A percentile compares a stretch with the other conserved stretches of the same genome.
Conservation (phyloP, 352 stramenopile species). For the Phytopythium vexans region DNA sequence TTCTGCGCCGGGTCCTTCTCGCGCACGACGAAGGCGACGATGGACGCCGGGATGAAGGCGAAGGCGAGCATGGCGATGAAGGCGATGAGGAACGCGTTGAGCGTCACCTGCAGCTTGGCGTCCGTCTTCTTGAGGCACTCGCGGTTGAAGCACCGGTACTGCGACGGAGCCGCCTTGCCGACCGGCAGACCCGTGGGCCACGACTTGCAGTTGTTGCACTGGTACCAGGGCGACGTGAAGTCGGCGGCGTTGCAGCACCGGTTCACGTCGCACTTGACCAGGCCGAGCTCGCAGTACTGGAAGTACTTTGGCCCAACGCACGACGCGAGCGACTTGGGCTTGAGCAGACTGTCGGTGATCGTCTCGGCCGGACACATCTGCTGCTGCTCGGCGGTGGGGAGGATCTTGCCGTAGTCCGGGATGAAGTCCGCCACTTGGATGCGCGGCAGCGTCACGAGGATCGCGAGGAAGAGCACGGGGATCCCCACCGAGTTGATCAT, state of each 20-base stretch:
- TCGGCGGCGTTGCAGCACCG: slow-evolving; percentile 36
- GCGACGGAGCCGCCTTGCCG: neutral
- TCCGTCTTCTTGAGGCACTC: slow-evolving; percentile 22
- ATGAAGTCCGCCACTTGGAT: slow-evolving; percentile 51
- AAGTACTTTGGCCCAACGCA: slow-evolving; percentile 14
- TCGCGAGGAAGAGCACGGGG: slow-evolving; percentile 41
- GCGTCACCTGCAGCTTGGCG: slow-evolving; percentile 37
- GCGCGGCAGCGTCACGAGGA: slow-evolving; percentile 28
- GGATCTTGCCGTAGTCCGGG: slow-evolving; percentile 3
- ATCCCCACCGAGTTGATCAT: slow-evolving; percentile 36
- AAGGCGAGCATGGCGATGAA: slow-evolving; percentile 42
- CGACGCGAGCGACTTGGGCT: neutral
- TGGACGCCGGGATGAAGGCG: slow-evolving; percentile 37
- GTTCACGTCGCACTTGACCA: slow-evolving; percentile 32
- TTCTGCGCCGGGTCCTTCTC: slow-evolving; percentile 52
- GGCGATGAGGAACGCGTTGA: slow-evolving; percentile 40
- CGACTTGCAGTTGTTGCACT: slow-evolving; percentile 23
- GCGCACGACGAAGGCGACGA: slow-evolving; percentile 43
- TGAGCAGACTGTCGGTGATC: slow-evolving; percentile 20
- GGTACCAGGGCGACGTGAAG: slow-evolving; percentile 34
- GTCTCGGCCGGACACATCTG: slow-evolving; percentile 16
- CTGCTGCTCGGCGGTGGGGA: slow-evolving; percentile 18
- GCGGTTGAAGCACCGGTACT: slow-evolving; percentile 17
- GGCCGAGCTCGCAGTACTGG: slow-evolving; percentile 34
- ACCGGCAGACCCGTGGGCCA: neutral